These are phyloP conservation scores for Limnanthes douglasii DNA, from an alignment of 345 rosid genomes.

Conservation along the genomic window DNA sequence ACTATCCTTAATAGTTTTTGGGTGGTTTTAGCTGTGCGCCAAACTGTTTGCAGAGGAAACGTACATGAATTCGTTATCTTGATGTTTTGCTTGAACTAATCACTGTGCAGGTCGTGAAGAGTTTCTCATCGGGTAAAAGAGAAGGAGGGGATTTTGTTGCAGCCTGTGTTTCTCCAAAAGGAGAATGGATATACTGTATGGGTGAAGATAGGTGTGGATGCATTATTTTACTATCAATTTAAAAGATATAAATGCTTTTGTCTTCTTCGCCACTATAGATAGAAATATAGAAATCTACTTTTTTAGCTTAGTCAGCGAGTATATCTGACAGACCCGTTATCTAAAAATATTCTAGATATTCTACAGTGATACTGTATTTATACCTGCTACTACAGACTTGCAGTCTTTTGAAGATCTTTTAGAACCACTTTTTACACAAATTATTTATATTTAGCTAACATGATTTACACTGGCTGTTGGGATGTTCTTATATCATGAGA, in stretches of 20 bases:
- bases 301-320: background rate
- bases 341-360: background rate
- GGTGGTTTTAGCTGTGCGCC: background rate
- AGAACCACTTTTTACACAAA: too few relatives aligned
- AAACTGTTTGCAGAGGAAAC: constrained; percentile 1
- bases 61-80: constrained; percentile 8
- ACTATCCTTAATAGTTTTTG: too few relatives aligned
- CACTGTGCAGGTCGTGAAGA: constrained; percentile 76
- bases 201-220: constrained; percentile 76
- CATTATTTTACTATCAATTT: background rate
- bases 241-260: background rate
- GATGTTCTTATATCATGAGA: background rate
- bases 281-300: too few relatives aligned
- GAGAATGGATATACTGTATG: constrained; percentile 92
- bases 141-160: constrained; percentile 95
- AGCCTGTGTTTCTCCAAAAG: constrained; percentile 90
- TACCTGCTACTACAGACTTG: too few relatives aligned
- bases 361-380: background rate
- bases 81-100: constrained; percentile 6
- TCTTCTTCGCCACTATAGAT: constrained; percentile 5
- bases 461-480: too few relatives aligned
- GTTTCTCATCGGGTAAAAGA: constrained; percentile 94
- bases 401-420: too few relatives aligned
- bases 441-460: too few relatives aligned
- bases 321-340: background rate